Percentiles rank a stretch among this genome's conserved stretches.
Evolutionary conservation across 345 rosid species (phyloP).

Genomic region (Eucalyptus melliodora): DNA sequence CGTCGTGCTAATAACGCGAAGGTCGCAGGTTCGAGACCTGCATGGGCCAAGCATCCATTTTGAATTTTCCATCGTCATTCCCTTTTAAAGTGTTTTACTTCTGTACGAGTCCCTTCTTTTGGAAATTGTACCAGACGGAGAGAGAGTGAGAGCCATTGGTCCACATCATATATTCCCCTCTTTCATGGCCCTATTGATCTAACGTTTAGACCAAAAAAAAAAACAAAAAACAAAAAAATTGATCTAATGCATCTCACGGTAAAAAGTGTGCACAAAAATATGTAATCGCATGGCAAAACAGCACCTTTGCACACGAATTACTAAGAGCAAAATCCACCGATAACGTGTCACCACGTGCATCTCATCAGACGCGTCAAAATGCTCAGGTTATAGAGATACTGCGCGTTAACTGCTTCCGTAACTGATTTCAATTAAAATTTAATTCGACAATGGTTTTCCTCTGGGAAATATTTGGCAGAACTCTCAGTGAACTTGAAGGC

Average conservation of each 20-base stretch:
- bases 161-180: not conserved
- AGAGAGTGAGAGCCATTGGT: too few species aligned
- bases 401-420: not conserved
- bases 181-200: not conserved
- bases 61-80: not conserved
- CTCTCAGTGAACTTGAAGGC: not conserved
- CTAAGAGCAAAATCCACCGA: not conserved
- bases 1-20: constrained; percentile 97
- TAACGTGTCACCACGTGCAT: not conserved
- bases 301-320: not conserved
- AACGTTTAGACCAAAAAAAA: too few species aligned
- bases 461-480: not conserved
- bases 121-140: not conserved
- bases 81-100: not conserved
- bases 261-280: not conserved
- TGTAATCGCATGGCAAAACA: not conserved
- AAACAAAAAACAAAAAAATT: not conserved
- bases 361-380: not conserved
- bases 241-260: not conserved
- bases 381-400: not conserved
- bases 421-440: not conserved
- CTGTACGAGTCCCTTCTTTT: not conserved
- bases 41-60: constrained; percentile 11
- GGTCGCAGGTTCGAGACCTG: constrained; percentile 61
- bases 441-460: not conserved